Base-by-base conservation (phyloP, 164 flowering plant species). In the Aristolochia californica region DNA sequence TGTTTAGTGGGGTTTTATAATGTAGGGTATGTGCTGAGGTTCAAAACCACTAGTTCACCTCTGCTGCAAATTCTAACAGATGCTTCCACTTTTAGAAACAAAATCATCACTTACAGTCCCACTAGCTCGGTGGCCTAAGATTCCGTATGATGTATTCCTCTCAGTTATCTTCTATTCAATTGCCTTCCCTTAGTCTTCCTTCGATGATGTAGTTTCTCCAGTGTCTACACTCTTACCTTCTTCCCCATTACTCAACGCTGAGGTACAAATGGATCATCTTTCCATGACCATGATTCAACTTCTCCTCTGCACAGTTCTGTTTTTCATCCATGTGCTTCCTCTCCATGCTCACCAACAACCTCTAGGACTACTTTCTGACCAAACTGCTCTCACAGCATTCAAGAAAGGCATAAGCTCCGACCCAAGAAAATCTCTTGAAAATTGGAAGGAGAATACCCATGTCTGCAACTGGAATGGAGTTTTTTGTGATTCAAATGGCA, bases 401-500 rank as follows among this genome's bases (percentile, higher is more conserved):
- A 67, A 61, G 66, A 60, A 62, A 54, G 47, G 61, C 54, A 61
- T 71, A 51, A 43, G 21, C 43, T 25, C 20, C 4, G 71, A 71
- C 58, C 68, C 68, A 34, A 63, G 68, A n/a, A 55, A 64, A 18
- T 12, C 14, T 27, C 59, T 71, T 21, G 14, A 11, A 16, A 68
- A 68, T 53, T 71, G 75, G 75, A 61, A 64, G 5, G 57, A 58
- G 38, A 53, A 62, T 16, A 38, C 40, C 45, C 61, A 64, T 55
- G 59, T 64, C 57, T 68, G 72, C 59, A 54, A 56, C n/a, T 68
- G 72, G 72, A 62, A 55, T 38, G 70, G 70, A 20, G 65, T 66
- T 14, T 14, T 44, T 43, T 72, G 72, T 45, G 62, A 45, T 62
- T 12, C n/a, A 15, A 34, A 64, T 13, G 15, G 57, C 2, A 34